Evolutionary conservation across 768 basidiomycete genomes (phyloP).

Genomic region (Lentinula detonsa): DNA sequence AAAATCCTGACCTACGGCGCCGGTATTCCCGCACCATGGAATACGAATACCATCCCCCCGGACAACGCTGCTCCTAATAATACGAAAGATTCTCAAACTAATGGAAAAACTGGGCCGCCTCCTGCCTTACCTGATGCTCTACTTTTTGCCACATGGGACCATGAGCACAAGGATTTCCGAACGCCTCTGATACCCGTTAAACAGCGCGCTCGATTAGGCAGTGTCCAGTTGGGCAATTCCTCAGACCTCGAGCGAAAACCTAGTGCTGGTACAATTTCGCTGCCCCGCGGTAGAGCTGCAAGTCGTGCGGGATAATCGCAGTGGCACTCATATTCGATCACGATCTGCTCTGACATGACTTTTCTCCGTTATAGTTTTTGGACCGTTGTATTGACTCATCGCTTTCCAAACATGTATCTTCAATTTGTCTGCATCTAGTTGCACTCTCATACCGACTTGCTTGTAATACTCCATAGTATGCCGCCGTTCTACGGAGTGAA

Average conservation of each 20-base stretch:
- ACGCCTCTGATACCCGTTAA: constrained; percentile 20
- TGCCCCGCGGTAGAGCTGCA: neutral
- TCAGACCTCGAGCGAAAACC: neutral
- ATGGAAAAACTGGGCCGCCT: constrained; percentile 19
- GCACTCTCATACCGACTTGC: neutral
- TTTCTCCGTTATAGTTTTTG: neutral
- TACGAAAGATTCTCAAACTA: constrained; percentile 19
- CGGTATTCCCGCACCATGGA: constrained; percentile 50
- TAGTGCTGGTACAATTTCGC: constrained; percentile 3
- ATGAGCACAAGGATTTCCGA: constrained; percentile 43
- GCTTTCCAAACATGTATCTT: neutral
- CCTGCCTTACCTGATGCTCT: constrained; percentile 43
- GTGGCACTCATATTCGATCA: neutral
- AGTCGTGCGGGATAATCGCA: neutral
- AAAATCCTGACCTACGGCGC: constrained; percentile 42
- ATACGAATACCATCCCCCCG: constrained; percentile 30
- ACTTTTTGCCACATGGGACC: constrained; percentile 53
- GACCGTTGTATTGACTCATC: neutral
- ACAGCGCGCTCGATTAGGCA: constrained; percentile 3
- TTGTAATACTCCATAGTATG: neutral
- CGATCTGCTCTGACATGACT: neutral
- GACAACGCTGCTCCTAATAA: constrained; percentile 14
- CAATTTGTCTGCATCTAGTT: neutral
- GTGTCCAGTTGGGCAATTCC: neutral
- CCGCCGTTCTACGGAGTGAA: neutral